A percentile compares a stretch with the other conserved stretches of the same genome.
Evolutionary conservation across 495 filamentous ascomycete genomes (phyloP).

Genomic region (Podospora tetraspora): DNA sequence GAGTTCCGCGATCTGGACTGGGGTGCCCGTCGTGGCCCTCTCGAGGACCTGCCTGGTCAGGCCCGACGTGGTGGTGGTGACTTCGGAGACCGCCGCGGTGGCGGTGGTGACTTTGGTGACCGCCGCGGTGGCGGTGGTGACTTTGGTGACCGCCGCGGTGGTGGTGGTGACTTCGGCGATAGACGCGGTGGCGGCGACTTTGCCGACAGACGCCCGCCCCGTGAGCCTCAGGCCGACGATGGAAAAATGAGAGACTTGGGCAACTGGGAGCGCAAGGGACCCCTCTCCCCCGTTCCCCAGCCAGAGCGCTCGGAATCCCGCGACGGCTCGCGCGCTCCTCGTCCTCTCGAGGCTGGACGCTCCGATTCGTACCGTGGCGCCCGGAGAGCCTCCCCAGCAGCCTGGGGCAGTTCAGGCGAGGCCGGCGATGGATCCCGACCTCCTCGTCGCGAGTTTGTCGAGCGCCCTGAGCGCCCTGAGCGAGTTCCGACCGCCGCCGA

Average conservation of each 20-base stretch:
- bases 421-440: conserved; percentile 73
- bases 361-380: conserved; percentile 47
- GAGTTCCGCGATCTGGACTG: conserved; percentile 55
- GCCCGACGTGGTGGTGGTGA: conserved; percentile 44
- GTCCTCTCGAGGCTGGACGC: conserved; percentile 55
- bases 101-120: conserved; percentile 27
- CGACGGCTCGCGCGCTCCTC: conserved; percentile 61
- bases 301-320: conserved; percentile 51
- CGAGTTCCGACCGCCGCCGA: conserved; percentile 78
- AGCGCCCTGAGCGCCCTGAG: conserved; percentile 69
- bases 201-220: conserved; percentile 39
- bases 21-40: conserved; percentile 78
- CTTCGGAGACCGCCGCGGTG: conserved; percentile 16
- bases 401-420: conserved; percentile 68
- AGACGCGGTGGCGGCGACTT: conserved; percentile 42
- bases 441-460: conserved; percentile 69
- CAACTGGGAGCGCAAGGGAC: conserved; percentile 95
- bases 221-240: conserved; percentile 50
- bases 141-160: conserved; percentile 22
- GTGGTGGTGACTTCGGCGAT: conserved; percentile 27
- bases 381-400: conserved; percentile 64
- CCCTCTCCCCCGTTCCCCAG: conserved; percentile 64
- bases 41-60: conserved; percentile 60
- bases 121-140: conserved; percentile 26
- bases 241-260: conserved; percentile 80